Base-by-base conservation (phyloP, 192 early-diverging fungal species). In the Backusella australiensis region DNA sequence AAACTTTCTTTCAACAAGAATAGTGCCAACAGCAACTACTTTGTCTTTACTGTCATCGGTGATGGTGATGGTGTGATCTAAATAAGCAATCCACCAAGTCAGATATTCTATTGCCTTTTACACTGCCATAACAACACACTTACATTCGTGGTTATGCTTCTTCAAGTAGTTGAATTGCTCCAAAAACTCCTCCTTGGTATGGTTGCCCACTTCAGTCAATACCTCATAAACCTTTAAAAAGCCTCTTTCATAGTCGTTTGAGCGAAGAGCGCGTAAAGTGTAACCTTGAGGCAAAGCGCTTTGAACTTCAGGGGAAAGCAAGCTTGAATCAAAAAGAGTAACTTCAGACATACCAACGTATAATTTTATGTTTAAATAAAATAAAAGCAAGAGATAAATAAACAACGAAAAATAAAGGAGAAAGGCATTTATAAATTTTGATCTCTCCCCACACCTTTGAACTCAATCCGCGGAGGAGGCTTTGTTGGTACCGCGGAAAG, bases 1-100 rank as follows among this genome's bases (percentile, higher is more conserved):
- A 83, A 96, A 96, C 82, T 96, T 96, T 56, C 95, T 89, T 80
- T 96, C 95, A 7, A 95, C 89, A 26, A 96, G 67, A 12, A 96
- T 85, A 12, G 93, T 95, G 35, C 95, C 95, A 15, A 92, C 93
- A 1, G 89, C 95, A 9, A 94, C 91, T 56, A 96, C 91, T 26
- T 80, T 69, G 26, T 84, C 63, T 35, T 89, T 89, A 15, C 86
- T 78, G 36, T 81, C 80, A 38, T 93, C 90, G 70, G 93, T 91
- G 67, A 96, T 94, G n/a, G 94, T 93, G 59, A 95, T 90, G 14
- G 91, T 93, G 70, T 85, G 93, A 81, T 92, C 82, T 76, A 70
- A 52, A 52, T 42, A 42, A 42, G 21, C 15, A 70, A 3, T 34
- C 34, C 21, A 71, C 38, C 15, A 63, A 29, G 12, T 63, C 12